A percentile compares a stretch with the other conserved stretches of the same genome.
Evolutionary conservation across 352 stramenopile species (phyloP).

Genomic region (Phytopythium aichiense): DNA sequence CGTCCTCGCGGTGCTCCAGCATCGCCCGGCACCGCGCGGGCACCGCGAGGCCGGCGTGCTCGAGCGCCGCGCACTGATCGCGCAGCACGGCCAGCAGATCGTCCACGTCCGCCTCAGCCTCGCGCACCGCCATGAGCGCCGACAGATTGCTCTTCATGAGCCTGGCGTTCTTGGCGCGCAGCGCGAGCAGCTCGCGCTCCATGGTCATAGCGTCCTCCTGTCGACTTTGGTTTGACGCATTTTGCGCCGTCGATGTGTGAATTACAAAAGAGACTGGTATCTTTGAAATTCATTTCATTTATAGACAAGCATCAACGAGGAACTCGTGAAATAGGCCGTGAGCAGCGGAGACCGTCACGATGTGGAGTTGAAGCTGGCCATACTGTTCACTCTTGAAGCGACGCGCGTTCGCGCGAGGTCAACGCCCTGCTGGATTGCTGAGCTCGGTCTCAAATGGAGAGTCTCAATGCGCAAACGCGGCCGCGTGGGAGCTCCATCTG

Average conservation of each 20-base stretch:
- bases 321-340: no score
- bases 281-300: no score
- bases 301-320: no score
- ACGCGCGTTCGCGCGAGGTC: no score
- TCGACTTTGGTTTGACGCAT: not conserved
- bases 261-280: not conserved
- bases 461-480: no score
- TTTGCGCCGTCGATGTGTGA: not conserved
- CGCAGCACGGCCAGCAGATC: slow-evolving; percentile 22
- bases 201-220: slow-evolving; percentile 10
- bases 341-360: no score
- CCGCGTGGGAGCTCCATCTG: no score
- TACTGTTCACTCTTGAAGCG: no score
- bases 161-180: slow-evolving; percentile 35
- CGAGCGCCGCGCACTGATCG: slow-evolving; percentile 20
- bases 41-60: slow-evolving; percentile 20
- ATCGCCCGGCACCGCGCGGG: slow-evolving; percentile 25
- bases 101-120: slow-evolving; percentile 38
- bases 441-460: no score
- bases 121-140: slow-evolving; percentile 47
- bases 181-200: slow-evolving; percentile 20
- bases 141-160: slow-evolving; percentile 56
- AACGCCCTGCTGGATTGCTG: no score
- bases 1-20: slow-evolving; percentile 11
- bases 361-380: no score